Evolutionary conservation across 108 stramenopile genomes (phyloP).

Genomic region (Seminavis robusta): DNA sequence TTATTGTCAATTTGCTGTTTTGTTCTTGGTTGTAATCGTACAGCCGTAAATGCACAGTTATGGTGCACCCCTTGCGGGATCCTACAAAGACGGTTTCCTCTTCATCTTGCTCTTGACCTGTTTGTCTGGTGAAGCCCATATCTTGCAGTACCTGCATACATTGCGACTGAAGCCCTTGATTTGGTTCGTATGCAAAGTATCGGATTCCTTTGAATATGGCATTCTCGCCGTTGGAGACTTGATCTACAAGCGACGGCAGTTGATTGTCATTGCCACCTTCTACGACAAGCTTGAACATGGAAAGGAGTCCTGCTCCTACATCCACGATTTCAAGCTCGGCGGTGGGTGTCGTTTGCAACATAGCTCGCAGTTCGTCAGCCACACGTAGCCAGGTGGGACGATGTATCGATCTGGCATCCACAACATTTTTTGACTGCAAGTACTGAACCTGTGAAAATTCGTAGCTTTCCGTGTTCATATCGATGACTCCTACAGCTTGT

Average conservation of each 20-base stretch:
- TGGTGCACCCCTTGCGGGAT: conserved; percentile 12
- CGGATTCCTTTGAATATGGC: conserved; percentile 24
- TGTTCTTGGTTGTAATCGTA: conserved; percentile 46
- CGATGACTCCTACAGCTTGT: conserved; percentile 47
- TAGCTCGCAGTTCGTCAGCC: conserved; percentile 16
- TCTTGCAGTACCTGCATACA: conserved; percentile 37
- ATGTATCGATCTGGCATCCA: conserved; percentile 69
- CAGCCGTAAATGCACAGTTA: conserved; percentile 49
- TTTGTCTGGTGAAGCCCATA: conserved; percentile 48
- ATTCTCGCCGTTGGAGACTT: not conserved
- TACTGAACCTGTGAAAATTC: conserved; percentile 64
- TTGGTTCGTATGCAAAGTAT: conserved; percentile 82
- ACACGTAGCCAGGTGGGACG: conserved; percentile 48
- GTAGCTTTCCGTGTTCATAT: conserved; percentile 24
- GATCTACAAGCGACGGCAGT: conserved; percentile 24
- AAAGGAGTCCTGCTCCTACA: conserved; percentile 74
- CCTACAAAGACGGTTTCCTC: conserved; percentile 6
- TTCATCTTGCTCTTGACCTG: not conserved
- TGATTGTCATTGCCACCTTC: conserved; percentile 34
- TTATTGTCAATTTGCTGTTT: conserved; percentile 4
- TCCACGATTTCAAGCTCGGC: conserved; percentile 47
- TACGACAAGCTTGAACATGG: conserved; percentile 63
- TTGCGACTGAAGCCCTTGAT: conserved; percentile 36
- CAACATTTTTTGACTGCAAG: conserved; percentile 71
- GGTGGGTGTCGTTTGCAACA: not conserved